Evolutionary conservation across 148 eudicot genomes (phyloP), one percentile per base, ranked within the genome.

Genomic region (Selenicereus undatus): DNA sequence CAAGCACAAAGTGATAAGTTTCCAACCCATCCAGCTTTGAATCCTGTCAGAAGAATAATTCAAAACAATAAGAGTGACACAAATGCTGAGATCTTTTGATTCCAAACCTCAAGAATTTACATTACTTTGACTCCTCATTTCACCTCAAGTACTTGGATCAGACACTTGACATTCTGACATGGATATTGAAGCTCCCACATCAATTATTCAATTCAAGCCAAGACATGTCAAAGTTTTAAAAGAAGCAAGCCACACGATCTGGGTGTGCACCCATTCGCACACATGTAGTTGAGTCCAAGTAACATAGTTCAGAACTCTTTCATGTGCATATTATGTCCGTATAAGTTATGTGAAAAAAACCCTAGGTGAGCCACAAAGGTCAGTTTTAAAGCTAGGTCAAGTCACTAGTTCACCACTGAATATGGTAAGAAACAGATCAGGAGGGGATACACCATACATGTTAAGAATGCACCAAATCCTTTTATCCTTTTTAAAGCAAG

Each of bases 1-100:
- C 91, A 42, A 95, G 97, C 85, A 95, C 93, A 87, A 95, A 88
- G 87, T 92, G 93, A 75, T 35, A 81, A 56, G 88, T 89, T 90
- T 93, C 93, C 70, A 90, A 56, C 69, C 85, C 87, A 43, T 93
- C 92, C 58, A 87, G 81, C 79, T 86, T 92, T 50, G 82, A 72
- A 74, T 92, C 94, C 97, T 95, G 90, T 65, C 36, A 76, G 77
- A 80, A 29, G 50, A 45, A 84, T 18, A 77, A 18, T 30, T 17
- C 39, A 64, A 60, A 30, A 62, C 64, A 48, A 60, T 27, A 50
- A 65, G 12, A 39, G 60, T 20, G 45, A 36, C 22, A 32, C 4
- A 17, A 45, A 27, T 20, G 14, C 11, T 13, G 60, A 76, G 22
- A 51, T 52, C 2, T 8, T 29, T 29, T 27, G 14, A 5, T 54